These are phyloP conservation scores for Malassezia arunalokei DNA, from an alignment of 1,284 basidiomycete genomes.

Conservation along the genomic window DNA sequence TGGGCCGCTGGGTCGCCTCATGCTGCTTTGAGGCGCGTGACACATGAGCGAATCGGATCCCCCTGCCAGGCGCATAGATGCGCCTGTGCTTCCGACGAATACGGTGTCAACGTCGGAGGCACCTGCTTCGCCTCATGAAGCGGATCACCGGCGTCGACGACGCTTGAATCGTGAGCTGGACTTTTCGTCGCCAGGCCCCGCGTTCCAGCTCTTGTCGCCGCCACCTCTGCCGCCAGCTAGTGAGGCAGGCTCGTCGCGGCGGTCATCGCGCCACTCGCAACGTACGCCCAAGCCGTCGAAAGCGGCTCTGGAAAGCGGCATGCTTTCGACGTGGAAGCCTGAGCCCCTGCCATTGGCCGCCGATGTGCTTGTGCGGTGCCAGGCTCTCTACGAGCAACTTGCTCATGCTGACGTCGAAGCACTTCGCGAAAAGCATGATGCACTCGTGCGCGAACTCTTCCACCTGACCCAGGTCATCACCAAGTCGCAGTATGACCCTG, in stretches of 20 bases:
- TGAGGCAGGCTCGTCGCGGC: neutral
- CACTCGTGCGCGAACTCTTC: constrained; percentile 33
- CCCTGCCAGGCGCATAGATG: neutral
- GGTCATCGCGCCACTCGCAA: constrained; percentile 4
- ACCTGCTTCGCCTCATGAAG: neutral
- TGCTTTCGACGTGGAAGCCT: constrained; percentile 7
- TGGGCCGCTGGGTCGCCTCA: no score
- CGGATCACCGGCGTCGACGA: constrained; percentile 11
- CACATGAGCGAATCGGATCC: neutral
- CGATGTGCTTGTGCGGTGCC: constrained; percentile 9
- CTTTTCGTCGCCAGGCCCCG: constrained; percentile 39
- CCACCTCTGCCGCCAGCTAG: constrained; percentile 2
- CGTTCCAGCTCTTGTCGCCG: constrained; percentile 19
- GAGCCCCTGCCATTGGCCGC: neutral
- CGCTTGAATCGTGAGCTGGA: constrained; percentile 30
- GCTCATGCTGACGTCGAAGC: constrained; percentile 22
- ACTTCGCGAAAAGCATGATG: constrained; percentile 28
- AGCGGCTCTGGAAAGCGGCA: constrained; percentile 5
- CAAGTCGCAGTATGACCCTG: constrained; percentile 30
- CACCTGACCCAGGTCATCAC: constrained; percentile 38
- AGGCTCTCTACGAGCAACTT: constrained; percentile 17
- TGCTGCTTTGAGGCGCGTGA: neutral
- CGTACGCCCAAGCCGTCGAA: constrained; percentile 7
- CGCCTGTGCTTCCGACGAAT: neutral
- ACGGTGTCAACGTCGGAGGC: neutral